phyloP scores from a whole-genome alignment of 495 filamentous ascomycete genomes.

The Cetradonia linearis region DNA sequence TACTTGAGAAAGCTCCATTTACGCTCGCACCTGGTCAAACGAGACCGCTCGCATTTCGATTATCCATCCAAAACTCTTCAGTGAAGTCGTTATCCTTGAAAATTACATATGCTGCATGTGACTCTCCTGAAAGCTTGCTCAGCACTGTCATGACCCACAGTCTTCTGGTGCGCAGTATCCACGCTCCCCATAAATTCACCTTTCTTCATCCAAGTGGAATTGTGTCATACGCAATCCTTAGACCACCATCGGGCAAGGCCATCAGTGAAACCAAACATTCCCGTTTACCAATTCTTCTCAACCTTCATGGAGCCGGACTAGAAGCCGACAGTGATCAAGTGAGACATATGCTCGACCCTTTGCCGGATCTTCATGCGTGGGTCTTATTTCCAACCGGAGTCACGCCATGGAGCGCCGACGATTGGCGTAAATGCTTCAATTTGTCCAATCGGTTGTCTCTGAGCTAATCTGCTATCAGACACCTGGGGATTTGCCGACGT shows the following conservation, averaged over 20 bases:
- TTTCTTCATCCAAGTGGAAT: slow-evolving; percentile 46
- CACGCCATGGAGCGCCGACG: slow-evolving; percentile 53
- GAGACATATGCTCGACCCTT: slow-evolving; percentile 38
- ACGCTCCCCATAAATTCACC: slow-evolving; percentile 43
- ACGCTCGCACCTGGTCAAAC: slow-evolving; percentile 35
- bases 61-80: slow-evolving; percentile 10
- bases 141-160: not conserved
- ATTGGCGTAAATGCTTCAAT: slow-evolving; percentile 43
- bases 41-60: slow-evolving; percentile 30
- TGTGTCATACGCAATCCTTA: slow-evolving; percentile 52
- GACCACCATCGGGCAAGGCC: slow-evolving; percentile 42
- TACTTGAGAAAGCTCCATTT: slow-evolving; percentile 24
- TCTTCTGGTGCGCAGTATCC: slow-evolving; percentile 14
- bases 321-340: slow-evolving; percentile 41
- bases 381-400: slow-evolving; percentile 48
- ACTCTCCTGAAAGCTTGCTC: slow-evolving; percentile 4
- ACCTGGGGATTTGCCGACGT: slow-evolving; percentile 49
- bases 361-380: slow-evolving; percentile 47
- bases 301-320: slow-evolving; percentile 49
- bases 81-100: slow-evolving; percentile 2
- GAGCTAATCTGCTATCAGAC: slow-evolving; percentile 31
- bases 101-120: slow-evolving; percentile 9
- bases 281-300: slow-evolving; percentile 37
- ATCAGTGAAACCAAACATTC: slow-evolving; percentile 20
- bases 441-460: not conserved